Evolutionary conservation across 2,329 filamentous ascomycete species (phyloP), one percentile per base, ranked within the genome.

Genomic region (Ustulina deusta): DNA sequence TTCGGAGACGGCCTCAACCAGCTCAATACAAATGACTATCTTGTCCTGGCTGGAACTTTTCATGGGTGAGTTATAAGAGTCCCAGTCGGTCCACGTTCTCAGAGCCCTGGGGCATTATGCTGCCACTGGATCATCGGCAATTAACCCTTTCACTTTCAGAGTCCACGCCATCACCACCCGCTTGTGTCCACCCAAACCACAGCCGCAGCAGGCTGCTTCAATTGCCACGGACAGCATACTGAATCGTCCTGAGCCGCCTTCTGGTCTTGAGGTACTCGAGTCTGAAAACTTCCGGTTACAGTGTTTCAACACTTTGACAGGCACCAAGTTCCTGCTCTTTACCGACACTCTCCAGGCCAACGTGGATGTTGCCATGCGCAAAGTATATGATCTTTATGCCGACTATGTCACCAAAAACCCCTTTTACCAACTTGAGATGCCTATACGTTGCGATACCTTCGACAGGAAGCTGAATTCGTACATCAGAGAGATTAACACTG

Each of bases 351-450:
- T 93, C 71, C 94, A 97, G 83, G 88, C 90, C 56, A 97, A 97
- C 76, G 90, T 97, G 44, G 96, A 98, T 75, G 86, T 89, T 13
- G 91, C 95, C 51, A 90, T 97, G 74, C 87, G 89, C 78, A 91
- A 89, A 79, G 91, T 97, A 75, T 98, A 99, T 79, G 96, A 98
- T 79, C 83, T 98, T 60, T 99, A 98, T 83, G 88, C 93, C 58
- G 96, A 99, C 81, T 98, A 93, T 79, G 96, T 99, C 74, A 98
- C 97, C 93, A 99, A 98, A 86, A 99, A 99, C 80, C 96, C 96
- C 0, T 99, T 99, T 78, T 98, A 98, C 82, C 94, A 96, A 77
- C 85, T 97, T 65, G 96, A 99, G 83, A 99, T 98, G 94, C 96
- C 96, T 6, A 89, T 99, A 61, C 87, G 96, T 69, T 97, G 96